Percentiles rank a stretch among this genome's conserved stretches.
Conservation (phyloP, 805 yeast species). For the Candida ortonii region DNA sequence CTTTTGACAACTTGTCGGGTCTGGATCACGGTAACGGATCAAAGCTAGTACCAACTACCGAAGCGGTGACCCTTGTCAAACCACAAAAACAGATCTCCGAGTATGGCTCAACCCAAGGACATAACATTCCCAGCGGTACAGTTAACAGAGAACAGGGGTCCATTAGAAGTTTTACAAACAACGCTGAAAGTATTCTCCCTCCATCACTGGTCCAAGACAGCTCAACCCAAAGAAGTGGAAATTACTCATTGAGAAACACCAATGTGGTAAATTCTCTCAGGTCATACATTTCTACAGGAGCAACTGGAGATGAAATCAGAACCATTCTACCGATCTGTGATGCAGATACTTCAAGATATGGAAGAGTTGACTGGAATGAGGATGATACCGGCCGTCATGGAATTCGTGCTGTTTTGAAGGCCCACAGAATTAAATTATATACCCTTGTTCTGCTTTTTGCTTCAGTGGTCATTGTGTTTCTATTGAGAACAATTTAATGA, state of each 20-base stretch:
- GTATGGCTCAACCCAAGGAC: slow-evolving; percentile 9
- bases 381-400: no score
- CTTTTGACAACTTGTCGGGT: slow-evolving; percentile 17
- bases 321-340: slow-evolving; percentile 13
- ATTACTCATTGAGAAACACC: slow-evolving; percentile 11
- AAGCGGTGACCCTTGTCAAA: neutral
- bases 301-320: slow-evolving; percentile 12
- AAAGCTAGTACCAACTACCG: neutral
- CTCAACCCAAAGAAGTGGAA: slow-evolving; percentile 3
- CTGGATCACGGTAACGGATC: slow-evolving; percentile 5
- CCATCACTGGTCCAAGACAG: neutral
- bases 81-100: slow-evolving; percentile 1
- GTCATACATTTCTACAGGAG: slow-evolving; percentile 13
- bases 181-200: slow-evolving; percentile 11
- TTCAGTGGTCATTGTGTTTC: neutral
- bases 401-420: neutral
- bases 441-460: slow-evolving; percentile 1
- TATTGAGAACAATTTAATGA: no score
- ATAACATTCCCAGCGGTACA: neutral
- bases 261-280: slow-evolving; percentile 13
- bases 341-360: slow-evolving; percentile 3
- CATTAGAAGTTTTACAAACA: slow-evolving; percentile 11
- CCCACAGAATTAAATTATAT: slow-evolving; percentile 3
- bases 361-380: slow-evolving; percentile 6
- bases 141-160: slow-evolving; percentile 6